A percentile compares a stretch with the other conserved stretches of the same genome.
Conservation (phyloP, 805 yeast genomes). For the Wickerhamomyces subpelliculosus region DNA sequence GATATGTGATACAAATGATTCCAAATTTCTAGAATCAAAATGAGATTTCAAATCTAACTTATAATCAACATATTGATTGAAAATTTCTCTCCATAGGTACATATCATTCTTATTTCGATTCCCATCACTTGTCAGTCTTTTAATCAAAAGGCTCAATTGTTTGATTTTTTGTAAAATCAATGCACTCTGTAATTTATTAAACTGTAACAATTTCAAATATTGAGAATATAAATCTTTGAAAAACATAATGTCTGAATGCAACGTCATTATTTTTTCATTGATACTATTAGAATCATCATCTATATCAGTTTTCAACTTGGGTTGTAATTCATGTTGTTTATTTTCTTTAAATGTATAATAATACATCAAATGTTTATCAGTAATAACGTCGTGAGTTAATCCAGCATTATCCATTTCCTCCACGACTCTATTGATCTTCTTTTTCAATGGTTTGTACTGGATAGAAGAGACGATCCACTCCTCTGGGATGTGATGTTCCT, state of each 20-base stretch:
- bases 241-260: conserved; percentile 6
- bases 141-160: conserved; percentile 26
- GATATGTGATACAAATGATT: conserved; percentile 34
- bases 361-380: conserved; percentile 3
- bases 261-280: not conserved
- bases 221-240: conserved; percentile 15
- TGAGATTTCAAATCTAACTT: conserved; percentile 53
- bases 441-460: conserved; percentile 65
- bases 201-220: conserved; percentile 21
- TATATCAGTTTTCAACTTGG: not conserved
- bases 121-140: conserved; percentile 5
- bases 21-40: conserved; percentile 39
- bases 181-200: conserved; percentile 44
- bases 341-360: conserved; percentile 15
- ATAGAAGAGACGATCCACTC: conserved; percentile 67
- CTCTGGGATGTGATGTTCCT: conserved; percentile 53
- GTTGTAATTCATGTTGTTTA: conserved; percentile 1
- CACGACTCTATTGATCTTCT: conserved; percentile 59
- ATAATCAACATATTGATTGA: conserved; percentile 56
- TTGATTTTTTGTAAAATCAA: conserved; percentile 5
- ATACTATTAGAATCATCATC: not conserved
- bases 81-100: conserved; percentile 65
- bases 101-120: conserved; percentile 42
- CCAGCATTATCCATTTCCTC: conserved; percentile 56
- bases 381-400: conserved; percentile 35